These are phyloP conservation scores for Pelargonium australe DNA, from an alignment of 441 rosid genomes.

Conservation along the genomic window DNA sequence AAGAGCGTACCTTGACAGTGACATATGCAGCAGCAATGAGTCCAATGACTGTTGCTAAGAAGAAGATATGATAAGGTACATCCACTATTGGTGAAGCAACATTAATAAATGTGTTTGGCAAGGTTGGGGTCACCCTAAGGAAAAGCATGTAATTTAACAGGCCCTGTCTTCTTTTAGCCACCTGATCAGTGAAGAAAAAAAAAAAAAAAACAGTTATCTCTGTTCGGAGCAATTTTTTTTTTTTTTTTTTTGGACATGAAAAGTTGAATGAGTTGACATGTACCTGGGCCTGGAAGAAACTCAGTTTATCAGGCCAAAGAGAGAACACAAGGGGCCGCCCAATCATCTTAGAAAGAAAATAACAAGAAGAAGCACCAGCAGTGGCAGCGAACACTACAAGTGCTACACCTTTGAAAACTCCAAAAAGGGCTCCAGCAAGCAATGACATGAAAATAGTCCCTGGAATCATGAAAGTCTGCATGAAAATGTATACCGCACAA, in stretches of 20 bases:
- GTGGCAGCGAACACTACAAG: slow-evolving; percentile 87
- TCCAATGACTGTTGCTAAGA: slow-evolving; percentile 80
- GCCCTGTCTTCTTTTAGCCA: slow-evolving; percentile 82
- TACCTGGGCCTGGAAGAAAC: slow-evolving; percentile 90
- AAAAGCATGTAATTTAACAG: slow-evolving; percentile 91
- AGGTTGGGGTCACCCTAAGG: slow-evolving; percentile 81
- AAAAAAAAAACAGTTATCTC: neutral
- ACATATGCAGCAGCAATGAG: slow-evolving; percentile 87
- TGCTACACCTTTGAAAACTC: slow-evolving; percentile 72
- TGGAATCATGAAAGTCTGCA: slow-evolving; percentile 99
- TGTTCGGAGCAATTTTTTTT: no score
- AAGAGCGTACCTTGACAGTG: slow-evolving; percentile 67
- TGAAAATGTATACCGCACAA: slow-evolving; percentile 88
- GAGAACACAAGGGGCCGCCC: slow-evolving; percentile 82
- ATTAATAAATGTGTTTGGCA: slow-evolving; percentile 91
- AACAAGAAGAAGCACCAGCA: slow-evolving; percentile 90
- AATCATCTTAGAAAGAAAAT: slow-evolving; percentile 77
- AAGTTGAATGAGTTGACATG: neutral
- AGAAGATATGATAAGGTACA: slow-evolving; percentile 92
- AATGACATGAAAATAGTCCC: slow-evolving; percentile 98
- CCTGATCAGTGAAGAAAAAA: slow-evolving; percentile 32
- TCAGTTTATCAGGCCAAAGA: slow-evolving; percentile 92
- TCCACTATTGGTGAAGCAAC: slow-evolving; percentile 95
- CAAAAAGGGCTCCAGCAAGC: slow-evolving; percentile 96
- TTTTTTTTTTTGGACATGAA: neutral